Conservation (phyloP, 495 filamentous ascomycete genomes). For the Platismatia glauca region DNA sequence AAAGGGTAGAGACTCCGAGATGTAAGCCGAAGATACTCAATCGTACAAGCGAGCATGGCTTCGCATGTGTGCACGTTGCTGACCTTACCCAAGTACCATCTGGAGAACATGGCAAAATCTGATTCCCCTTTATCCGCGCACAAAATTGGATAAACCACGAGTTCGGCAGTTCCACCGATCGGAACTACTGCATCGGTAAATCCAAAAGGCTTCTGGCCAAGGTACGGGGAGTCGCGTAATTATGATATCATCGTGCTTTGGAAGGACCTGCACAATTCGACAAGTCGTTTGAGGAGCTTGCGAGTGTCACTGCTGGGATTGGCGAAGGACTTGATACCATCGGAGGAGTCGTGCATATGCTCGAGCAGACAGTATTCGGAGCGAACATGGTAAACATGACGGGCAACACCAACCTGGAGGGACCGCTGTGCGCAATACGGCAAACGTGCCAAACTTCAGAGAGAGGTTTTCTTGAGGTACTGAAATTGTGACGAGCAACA, state of each 20-base stretch:
- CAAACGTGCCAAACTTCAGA: too few species aligned
- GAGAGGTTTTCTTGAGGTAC: too few species aligned
- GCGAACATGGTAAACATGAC: too few species aligned
- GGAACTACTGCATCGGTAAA: background rate
- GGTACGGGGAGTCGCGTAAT: background rate
- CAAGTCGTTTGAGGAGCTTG: background rate
- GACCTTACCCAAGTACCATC: background rate
- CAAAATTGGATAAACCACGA: background rate
- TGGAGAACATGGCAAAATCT: background rate
- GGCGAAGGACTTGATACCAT: background rate
- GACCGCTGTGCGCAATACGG: too few species aligned
- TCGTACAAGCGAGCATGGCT: background rate
- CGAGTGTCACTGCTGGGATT: too few species aligned
- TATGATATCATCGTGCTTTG: background rate
- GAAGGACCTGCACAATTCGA: background rate
- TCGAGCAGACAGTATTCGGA: too few species aligned
- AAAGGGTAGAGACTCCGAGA: background rate
- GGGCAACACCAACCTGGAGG: too few species aligned
- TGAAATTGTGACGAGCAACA: too few species aligned
- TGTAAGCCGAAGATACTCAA: background rate
- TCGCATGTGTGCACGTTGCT: background rate
- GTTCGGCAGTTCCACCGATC: background rate
- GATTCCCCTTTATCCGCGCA: background rate
- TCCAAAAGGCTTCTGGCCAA: background rate
- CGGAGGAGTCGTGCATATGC: background rate